Base-by-base conservation (phyloP, 1,284 basidiomycete species). In the Omphalotus olearius region DNA sequence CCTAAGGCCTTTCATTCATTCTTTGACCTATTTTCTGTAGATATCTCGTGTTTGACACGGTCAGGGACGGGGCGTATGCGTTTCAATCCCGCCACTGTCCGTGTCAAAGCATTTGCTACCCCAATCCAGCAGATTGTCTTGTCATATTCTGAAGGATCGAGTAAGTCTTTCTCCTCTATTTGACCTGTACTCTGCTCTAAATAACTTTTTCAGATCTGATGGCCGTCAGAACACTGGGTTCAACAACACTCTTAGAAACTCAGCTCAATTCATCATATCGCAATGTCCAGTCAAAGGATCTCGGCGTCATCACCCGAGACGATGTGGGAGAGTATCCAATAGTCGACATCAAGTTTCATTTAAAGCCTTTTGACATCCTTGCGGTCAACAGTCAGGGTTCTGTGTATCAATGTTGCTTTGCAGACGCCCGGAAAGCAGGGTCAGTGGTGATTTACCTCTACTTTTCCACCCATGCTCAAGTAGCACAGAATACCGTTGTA, bases 101-200 rank as follows among this genome's bases (percentile, higher is more conserved):
- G 79, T n/a, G 56, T 66, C 2, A 64, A 65, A 51, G 68, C 68
- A 2, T 84, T 85, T 57, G 61, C 72, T 17, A 84, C 82, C 2
- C 83, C 84, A 9, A 79, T 83, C 45, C 68, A 67, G 53, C 80
- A 83, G 58, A 68, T 82, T 35, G 55, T 62, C 4, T 56, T 69
- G 14, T 67, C 69, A 14, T 60, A 55, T 35, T 30, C 42, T 40
- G 16, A 30, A 35, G 28, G 52, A 1, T 20, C 2, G 26, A 33
- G 47, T 48, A 50, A 16, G n/a, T 45, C 46, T 37, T 23, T 45
- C 46, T 37, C 23, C 25, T 20, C 33, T 3, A 13, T 13, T 2
- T 36, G 16, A 35, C 9, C 30, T 46, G 33, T 20, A 11, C 9
- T 18, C 46, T 7, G 35, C 13, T 25, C 30, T 6, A 38, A 39